A percentile compares a stretch with the other conserved stretches of the same genome.
These are phyloP conservation scores for Pseudocercospora fijiensis DNA, from an alignment of 2,329 filamentous ascomycete species.

Conservation along the genomic window DNA sequence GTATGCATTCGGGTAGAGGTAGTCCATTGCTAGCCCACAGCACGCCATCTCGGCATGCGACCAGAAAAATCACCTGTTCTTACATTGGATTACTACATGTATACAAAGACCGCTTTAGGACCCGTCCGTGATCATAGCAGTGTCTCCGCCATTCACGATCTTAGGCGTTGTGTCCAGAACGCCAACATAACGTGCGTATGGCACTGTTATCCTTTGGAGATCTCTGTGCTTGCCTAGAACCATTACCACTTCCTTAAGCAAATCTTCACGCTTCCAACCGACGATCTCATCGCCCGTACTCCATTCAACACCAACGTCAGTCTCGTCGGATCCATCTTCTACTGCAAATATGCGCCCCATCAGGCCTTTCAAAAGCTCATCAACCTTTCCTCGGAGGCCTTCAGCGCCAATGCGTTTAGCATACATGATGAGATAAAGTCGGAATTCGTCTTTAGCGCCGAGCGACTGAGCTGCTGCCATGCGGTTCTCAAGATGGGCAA, in stretches of 20 bases:
- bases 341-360: conserved; percentile 69
- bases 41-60: not conserved
- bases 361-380: conserved; percentile 81
- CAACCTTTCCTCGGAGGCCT: conserved; percentile 81
- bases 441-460: conserved; percentile 86
- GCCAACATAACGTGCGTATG: conserved; percentile 41
- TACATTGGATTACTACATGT: not conserved
- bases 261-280: conserved; percentile 83
- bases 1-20: too few species aligned
- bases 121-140: conserved; percentile 10
- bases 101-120: not conserved
- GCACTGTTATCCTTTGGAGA: conserved; percentile 88
- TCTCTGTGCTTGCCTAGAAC: conserved; percentile 98
- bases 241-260: conserved; percentile 87
- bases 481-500: conserved; percentile 92
- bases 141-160: conserved; percentile 1
- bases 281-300: conserved; percentile 71
- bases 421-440: conserved; percentile 96
- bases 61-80: not conserved
- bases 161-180: conserved; percentile 1
- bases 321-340: conserved; percentile 49
- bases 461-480: conserved; percentile 85
- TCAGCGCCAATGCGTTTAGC: conserved; percentile 92
- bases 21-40: not conserved
- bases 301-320: conserved; percentile 60